These are phyloP conservation scores for Solanum dulcamara DNA, from an alignment of 257 asterid species.

Conservation along the genomic window DNA sequence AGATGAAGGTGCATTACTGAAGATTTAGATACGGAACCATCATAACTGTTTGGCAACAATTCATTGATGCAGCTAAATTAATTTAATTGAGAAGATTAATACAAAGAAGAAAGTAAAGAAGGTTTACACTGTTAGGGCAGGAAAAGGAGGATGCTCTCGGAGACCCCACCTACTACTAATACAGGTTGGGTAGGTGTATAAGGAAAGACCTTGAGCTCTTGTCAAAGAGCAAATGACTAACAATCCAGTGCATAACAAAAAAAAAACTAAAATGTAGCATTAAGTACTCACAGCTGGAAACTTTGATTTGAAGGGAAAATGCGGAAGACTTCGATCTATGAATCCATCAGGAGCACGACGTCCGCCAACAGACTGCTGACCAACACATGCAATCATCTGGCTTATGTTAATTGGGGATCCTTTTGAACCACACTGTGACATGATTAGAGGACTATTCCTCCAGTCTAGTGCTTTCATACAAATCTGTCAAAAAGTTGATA, in stretches of 20 bases:
- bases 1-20: neutral
- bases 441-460: conserved; percentile 94
- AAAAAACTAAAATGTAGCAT: neutral
- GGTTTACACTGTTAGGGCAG: neutral
- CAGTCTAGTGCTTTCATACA: conserved; percentile 69
- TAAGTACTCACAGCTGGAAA: conserved; percentile 63
- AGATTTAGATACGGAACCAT: neutral
- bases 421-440: conserved; percentile 99
- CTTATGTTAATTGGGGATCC: conserved; percentile 92
- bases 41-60: neutral
- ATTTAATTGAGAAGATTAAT: neutral
- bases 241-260: neutral
- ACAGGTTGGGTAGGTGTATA: neutral
- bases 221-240: neutral
- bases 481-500: conserved; percentile 31
- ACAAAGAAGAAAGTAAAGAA: neutral
- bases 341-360: conserved; percentile 95
- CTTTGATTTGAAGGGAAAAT: conserved; percentile 69
- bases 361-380: conserved; percentile 96
- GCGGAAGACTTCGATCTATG: conserved; percentile 90
- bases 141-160: neutral
- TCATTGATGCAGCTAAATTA: neutral
- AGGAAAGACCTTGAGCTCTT: neutral
- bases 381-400: conserved; percentile 99
- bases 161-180: neutral